These are phyloP conservation scores for Dothistroma septosporum DNA, from an alignment of 2,329 filamentous ascomycete species.

Conservation along the genomic window DNA sequence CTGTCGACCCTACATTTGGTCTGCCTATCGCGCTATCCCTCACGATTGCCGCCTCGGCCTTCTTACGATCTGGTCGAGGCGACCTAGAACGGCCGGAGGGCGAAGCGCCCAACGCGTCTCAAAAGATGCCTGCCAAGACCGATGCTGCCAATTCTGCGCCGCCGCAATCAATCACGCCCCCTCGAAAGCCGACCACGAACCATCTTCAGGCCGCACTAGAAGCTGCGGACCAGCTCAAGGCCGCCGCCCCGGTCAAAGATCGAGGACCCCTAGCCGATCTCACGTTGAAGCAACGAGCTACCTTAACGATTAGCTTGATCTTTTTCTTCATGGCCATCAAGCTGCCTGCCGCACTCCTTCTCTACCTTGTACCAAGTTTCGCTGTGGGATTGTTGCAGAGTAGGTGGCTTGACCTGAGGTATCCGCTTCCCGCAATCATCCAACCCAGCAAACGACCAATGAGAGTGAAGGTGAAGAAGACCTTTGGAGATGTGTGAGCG, in stretches of 20 bases:
- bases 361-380: conserved; percentile 36
- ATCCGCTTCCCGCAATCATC: conserved; percentile 25
- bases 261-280: conserved; percentile 4
- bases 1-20: conserved; percentile 46
- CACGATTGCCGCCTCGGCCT: conserved; percentile 28
- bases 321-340: conserved; percentile 35
- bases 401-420: conserved; percentile 26
- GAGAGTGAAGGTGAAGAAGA: conserved; percentile 23
- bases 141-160: not conserved
- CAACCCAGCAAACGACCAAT: conserved; percentile 27
- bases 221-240: conserved; percentile 9
- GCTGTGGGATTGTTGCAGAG: conserved; percentile 17
- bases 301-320: conserved; percentile 31
- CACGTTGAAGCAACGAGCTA: conserved; percentile 18
- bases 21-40: conserved; percentile 17
- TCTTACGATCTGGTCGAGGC: conserved; percentile 3
- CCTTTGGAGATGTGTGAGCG: conserved; percentile 10
- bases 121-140: not conserved
- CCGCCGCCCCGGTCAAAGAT: not conserved
- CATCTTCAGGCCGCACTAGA: conserved; percentile 9
- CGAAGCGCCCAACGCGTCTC: not conserved
- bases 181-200: conserved; percentile 1
- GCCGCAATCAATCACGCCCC: not conserved
- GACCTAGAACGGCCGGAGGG: not conserved
- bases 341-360: conserved; percentile 40